Evolutionary conservation across 805 yeast genomes (phyloP).

Genomic region (Metschnikowia kunwiensis): DNA sequence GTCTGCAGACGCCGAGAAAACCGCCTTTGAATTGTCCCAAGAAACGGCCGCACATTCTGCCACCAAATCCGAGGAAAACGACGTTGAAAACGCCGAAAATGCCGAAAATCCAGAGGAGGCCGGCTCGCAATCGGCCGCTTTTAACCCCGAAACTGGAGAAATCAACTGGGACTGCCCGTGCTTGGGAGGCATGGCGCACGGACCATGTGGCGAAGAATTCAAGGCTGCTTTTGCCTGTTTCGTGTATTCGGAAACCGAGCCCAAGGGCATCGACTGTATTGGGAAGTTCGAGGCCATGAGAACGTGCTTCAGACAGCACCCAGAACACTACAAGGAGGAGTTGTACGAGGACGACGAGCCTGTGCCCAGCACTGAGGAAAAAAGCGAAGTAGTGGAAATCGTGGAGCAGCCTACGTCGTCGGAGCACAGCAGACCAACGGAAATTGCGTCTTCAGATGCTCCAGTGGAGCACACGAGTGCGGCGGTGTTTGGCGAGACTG

Average conservation of each 20-base stretch:
- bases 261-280: constrained; percentile 94
- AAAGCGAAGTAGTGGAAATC: neutral
- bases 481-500: neutral
- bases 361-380: neutral
- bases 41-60: neutral
- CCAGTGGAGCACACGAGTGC: no score
- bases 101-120: constrained; percentile 18
- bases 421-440: neutral
- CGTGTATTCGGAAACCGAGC: constrained; percentile 89
- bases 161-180: constrained; percentile 99
- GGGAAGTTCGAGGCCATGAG: constrained; percentile 91
- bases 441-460: no score
- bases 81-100: neutral
- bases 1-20: constrained; percentile 6
- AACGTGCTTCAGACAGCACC: constrained; percentile 86
- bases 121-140: constrained; percentile 61
- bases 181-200: constrained; percentile 97
- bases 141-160: constrained; percentile 95
- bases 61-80: neutral
- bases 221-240: constrained; percentile 93
- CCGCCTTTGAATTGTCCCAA: constrained; percentile 5
- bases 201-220: constrained; percentile 97
- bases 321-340: constrained; percentile 92
- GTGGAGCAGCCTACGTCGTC: neutral
- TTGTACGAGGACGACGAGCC: constrained; percentile 64